Conservation (phyloP, 305 asterid species). For the Solanum hybrid region DNA sequence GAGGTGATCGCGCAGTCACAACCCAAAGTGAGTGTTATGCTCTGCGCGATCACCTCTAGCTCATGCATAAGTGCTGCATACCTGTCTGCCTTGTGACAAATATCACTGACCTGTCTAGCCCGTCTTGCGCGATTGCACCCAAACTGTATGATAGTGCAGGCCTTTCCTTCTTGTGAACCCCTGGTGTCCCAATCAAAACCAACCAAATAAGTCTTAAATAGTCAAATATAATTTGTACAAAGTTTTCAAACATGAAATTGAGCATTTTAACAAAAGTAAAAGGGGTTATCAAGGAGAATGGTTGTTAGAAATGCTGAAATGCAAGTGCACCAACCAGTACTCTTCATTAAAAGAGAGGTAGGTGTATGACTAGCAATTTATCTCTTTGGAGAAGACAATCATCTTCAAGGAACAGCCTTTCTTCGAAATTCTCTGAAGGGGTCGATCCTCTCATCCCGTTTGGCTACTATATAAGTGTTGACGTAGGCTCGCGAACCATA, state of each 20-base stretch:
- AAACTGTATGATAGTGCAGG: not conserved
- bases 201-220: too few relatives aligned
- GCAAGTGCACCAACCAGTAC: not conserved
- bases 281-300: too few relatives aligned
- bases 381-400: not conserved
- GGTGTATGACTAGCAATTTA: not conserved
- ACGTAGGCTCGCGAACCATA: not conserved
- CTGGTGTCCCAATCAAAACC: not conserved
- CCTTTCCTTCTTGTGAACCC: not conserved
- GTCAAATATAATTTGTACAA: not conserved
- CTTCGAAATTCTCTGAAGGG: not conserved
- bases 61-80: not conserved
- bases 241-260: not conserved
- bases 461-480: not conserved
- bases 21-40: not conserved
- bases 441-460: not conserved
- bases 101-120: not conserved
- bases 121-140: not conserved
- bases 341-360: not conserved
- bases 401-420: not conserved
- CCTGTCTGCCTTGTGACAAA: not conserved
- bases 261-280: too few relatives aligned
- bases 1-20: not conserved
- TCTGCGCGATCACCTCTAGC: not conserved
- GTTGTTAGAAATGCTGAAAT: not conserved